A percentile compares a stretch with the other conserved stretches of the same genome.
These are phyloP conservation scores for Hymenoscyphus occultus DNA, from an alignment of 2,329 filamentous ascomycete species.

Conservation along the genomic window DNA sequence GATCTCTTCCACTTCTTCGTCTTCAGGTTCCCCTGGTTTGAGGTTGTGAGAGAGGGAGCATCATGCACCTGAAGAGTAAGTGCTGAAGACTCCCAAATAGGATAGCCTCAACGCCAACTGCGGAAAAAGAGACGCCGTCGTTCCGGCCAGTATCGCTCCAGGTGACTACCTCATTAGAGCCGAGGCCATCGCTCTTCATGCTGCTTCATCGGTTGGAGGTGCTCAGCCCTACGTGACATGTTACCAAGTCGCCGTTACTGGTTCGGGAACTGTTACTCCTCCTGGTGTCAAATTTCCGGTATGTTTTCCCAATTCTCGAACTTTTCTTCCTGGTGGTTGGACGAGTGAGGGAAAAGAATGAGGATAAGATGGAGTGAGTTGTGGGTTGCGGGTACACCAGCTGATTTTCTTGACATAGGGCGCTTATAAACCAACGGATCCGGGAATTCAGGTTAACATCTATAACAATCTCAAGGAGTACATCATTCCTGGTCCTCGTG, in stretches of 20 bases:
- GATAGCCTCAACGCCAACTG: constrained; percentile 37
- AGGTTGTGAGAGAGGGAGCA: neutral
- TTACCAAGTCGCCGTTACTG: constrained; percentile 46
- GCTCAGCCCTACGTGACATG: constrained; percentile 42
- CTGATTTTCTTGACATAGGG: constrained; percentile 3
- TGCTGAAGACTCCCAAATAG: constrained; percentile 2
- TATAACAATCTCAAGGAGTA: constrained; percentile 37
- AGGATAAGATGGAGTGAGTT: neutral
- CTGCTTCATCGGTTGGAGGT: constrained; percentile 40
- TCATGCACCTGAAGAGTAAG: neutral
- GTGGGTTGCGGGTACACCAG: neutral
- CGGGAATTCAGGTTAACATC: constrained; percentile 47
- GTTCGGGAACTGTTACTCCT: constrained; percentile 42
- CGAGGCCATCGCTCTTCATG: constrained; percentile 53
- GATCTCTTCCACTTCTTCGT: neutral
- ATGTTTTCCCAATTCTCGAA: neutral
- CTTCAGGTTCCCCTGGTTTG: neutral
- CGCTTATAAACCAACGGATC: constrained; percentile 39
- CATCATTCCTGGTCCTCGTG: constrained; percentile 38
- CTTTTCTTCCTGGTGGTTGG: neutral
- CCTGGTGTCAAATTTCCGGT: constrained; percentile 34
- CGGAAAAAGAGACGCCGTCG: constrained; percentile 47
- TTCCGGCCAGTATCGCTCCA: constrained; percentile 50
- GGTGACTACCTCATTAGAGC: constrained; percentile 55
- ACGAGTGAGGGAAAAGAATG: neutral